These are phyloP conservation scores for Phaffomyces opuntiae DNA, from an alignment of 805 yeast species.

Conservation along the genomic window DNA sequence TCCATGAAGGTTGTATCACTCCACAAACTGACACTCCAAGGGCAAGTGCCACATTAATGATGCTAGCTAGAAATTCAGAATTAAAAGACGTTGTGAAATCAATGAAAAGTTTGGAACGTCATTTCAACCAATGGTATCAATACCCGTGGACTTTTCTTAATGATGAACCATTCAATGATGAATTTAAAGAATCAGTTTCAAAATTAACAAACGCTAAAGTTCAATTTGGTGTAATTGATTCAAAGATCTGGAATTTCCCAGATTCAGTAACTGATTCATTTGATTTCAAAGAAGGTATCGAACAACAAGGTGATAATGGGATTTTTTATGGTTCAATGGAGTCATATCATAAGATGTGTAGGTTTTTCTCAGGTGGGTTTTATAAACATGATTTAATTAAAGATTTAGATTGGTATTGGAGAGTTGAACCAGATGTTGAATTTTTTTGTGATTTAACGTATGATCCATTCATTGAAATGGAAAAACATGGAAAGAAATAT, in stretches of 20 bases:
- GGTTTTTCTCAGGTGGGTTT: conserved; percentile 83
- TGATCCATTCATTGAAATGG: conserved; percentile 87
- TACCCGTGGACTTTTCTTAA: conserved; percentile 91
- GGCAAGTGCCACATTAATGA: conserved; percentile 80
- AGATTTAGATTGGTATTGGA: conserved; percentile 87
- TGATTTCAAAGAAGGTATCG: conserved; percentile 46
- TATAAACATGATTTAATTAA: conserved; percentile 69
- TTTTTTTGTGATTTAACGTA: conserved; percentile 87
- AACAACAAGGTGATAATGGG: conserved; percentile 73
- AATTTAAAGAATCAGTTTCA: conserved; percentile 49
- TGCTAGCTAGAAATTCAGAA: conserved; percentile 78
- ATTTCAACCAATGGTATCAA: conserved; percentile 88
- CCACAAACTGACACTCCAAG: conserved; percentile 30
- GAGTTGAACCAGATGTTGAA: conserved; percentile 90
- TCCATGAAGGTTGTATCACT: conserved; percentile 45
- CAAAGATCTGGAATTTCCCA: conserved; percentile 67
- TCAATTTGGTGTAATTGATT: conserved; percentile 63
- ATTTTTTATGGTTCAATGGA: conserved; percentile 78
- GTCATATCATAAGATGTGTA: conserved; percentile 91
- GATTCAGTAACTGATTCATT: conserved; percentile 15
- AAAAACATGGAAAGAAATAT: conserved; percentile 56
- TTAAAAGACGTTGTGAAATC: conserved; percentile 68
- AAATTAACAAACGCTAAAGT: conserved; percentile 52
- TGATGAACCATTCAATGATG: conserved; percentile 63
- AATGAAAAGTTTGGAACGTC: conserved; percentile 71